These are phyloP conservation scores for Kwoniella dendrophila DNA, from an alignment of 768 basidiomycete genomes.

Conservation along the genomic window DNA sequence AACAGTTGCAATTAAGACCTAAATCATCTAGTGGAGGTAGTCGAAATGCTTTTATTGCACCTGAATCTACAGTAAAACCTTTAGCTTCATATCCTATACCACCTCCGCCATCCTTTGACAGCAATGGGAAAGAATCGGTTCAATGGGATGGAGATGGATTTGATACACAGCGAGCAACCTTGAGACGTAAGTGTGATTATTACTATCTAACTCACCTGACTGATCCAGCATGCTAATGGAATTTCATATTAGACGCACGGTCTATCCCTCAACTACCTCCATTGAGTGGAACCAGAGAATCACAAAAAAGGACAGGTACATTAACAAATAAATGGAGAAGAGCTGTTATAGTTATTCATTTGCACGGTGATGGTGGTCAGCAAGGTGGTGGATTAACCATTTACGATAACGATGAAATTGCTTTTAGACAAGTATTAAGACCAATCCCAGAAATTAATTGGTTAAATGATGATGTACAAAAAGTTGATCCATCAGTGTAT, in stretches of 20 bases:
- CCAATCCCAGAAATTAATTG: conserved; percentile 7
- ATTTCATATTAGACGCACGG: conserved; percentile 2
- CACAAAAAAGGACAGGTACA: conserved; percentile 2
- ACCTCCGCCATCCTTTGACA: not conserved
- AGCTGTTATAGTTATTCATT: conserved; percentile 4
- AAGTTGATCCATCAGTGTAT: conserved; percentile 20
- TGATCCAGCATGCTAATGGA: not conserved
- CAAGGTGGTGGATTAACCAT: conserved; percentile 18
- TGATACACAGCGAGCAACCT: conserved; percentile 23
- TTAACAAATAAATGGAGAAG: conserved; percentile 3
- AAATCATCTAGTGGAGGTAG: conserved; percentile 11
- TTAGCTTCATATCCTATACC: not conserved
- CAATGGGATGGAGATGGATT: conserved; percentile 17
- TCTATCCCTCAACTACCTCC: conserved; percentile 22
- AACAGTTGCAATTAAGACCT: not conserved
- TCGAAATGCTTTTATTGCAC: not conserved
- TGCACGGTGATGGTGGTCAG: conserved; percentile 8
- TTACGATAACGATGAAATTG: conserved; percentile 10
- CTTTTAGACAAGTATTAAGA: not conserved
- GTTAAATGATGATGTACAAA: conserved; percentile 18
- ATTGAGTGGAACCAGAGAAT: not conserved
- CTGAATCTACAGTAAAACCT: conserved; percentile 3
- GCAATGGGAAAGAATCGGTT: not conserved
- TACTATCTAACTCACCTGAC: too few relatives aligned
- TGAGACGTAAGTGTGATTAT: conserved; percentile 16